Percentiles rank a stretch among this genome's conserved stretches.
These are phyloP conservation scores for Aspergillus cristatus DNA, from an alignment of 495 filamentous ascomycete species.

Conservation along the genomic window DNA sequence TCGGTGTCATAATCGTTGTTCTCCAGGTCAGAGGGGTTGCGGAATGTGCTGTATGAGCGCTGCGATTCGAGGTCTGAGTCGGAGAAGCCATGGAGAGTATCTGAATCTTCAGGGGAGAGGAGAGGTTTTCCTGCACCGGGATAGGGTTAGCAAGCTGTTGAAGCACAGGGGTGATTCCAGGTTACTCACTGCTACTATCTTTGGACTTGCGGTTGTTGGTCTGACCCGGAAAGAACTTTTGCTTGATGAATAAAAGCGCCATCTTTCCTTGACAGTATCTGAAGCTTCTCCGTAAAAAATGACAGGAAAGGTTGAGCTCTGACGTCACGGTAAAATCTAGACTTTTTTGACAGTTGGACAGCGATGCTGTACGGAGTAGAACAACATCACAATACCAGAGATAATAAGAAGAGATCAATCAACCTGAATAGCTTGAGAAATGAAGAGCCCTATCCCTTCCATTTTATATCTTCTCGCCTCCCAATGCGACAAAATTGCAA, in stretches of 20 bases:
- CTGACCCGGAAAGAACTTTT: conserved; percentile 30
- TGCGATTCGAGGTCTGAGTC: conserved; percentile 32
- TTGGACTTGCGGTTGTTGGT: conserved; percentile 9
- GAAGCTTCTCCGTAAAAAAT: no score
- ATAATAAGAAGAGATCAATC: no score
- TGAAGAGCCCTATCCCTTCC: no score
- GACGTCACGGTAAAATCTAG: no score
- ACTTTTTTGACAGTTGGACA: no score
- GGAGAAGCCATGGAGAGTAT: conserved; percentile 19
- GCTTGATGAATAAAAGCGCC: conserved; percentile 36
- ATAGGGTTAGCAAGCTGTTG: not conserved
- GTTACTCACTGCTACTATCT: conserved; percentile 15
- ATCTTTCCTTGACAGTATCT: no score
- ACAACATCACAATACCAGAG: no score
- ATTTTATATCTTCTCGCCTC: not conserved
- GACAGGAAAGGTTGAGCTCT: not conserved
- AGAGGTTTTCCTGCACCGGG: conserved; percentile 27
- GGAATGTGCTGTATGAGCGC: conserved; percentile 36
- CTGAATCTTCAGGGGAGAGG: conserved; percentile 21
- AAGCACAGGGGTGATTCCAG: no score
- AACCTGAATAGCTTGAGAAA: no score
- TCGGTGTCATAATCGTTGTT: conserved; percentile 13
- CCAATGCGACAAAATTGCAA: no score
- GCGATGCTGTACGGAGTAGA: no score
- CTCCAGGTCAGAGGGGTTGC: conserved; percentile 14